phyloP scores from a whole-genome alignment of 768 basidiomycete genomes.

The Russula sp. region DNA sequence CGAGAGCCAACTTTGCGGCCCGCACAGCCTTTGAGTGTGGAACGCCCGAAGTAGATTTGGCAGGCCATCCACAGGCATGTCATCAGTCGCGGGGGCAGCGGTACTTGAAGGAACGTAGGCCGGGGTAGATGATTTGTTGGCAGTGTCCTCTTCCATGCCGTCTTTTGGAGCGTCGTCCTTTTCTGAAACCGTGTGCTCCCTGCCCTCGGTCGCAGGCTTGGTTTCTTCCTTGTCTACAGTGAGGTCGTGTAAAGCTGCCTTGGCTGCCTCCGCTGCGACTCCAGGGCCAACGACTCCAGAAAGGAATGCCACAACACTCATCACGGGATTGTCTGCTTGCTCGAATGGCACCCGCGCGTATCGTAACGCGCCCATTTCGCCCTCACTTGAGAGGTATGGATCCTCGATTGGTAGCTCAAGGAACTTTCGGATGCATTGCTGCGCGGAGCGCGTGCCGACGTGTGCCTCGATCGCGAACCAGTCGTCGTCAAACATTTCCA shows the following conservation, averaged over 20 bases:
- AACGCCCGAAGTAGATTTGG: slow-evolving; percentile 44
- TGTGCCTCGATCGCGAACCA: slow-evolving; percentile 93
- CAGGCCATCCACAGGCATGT: slow-evolving; percentile 50
- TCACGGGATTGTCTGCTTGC: slow-evolving; percentile 94
- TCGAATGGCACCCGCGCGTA: slow-evolving; percentile 86
- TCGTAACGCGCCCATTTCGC: slow-evolving; percentile 68
- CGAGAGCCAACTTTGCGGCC: slow-evolving; percentile 84
- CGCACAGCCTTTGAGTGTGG: slow-evolving; percentile 75
- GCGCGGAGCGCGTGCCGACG: slow-evolving; percentile 85
- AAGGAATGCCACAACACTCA: slow-evolving; percentile 97
- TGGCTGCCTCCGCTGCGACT: slow-evolving; percentile 92
- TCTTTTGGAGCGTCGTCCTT: slow-evolving; percentile 43
- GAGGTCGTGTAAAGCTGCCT: slow-evolving; percentile 80
- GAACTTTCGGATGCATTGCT: slow-evolving; percentile 96
- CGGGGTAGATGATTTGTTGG: slow-evolving; percentile 17
- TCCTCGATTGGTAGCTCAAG: slow-evolving; percentile 96
- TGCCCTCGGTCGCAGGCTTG: slow-evolving; percentile 32
- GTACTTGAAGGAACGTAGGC: slow-evolving; percentile 29
- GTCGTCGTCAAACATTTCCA: slow-evolving; percentile 98
- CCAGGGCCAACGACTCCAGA: slow-evolving; percentile 88
- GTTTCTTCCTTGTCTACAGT: slow-evolving; percentile 49
- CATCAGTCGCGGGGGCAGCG: slow-evolving; percentile 34
- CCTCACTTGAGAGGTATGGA: slow-evolving; percentile 77
- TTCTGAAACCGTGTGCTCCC: slow-evolving; percentile 36
- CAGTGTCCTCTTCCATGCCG: slow-evolving; percentile 32